phyloP scores from a whole-genome alignment of 768 basidiomycete species.

The Amanita inopinata region DNA sequence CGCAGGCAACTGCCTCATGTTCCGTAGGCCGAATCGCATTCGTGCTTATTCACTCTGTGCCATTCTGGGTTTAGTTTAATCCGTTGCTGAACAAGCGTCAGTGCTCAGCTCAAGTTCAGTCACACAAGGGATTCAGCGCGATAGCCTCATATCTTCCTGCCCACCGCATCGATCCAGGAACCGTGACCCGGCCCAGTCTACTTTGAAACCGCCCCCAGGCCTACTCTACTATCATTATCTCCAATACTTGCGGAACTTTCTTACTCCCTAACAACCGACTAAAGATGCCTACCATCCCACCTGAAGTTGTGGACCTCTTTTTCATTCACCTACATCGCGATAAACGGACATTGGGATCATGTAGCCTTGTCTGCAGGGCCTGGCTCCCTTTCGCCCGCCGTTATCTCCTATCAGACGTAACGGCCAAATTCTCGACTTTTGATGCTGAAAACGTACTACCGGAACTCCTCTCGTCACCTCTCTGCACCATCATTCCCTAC shows the following conservation, averaged over 20 bases:
- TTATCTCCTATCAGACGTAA: slow-evolving; percentile 1
- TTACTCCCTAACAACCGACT: not conserved
- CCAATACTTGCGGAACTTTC: not conserved
- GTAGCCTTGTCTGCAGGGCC: slow-evolving; percentile 4
- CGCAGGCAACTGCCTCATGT: too few relatives aligned
- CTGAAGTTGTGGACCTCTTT: slow-evolving; percentile 7
- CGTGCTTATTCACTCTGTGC: too few relatives aligned
- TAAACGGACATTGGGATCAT: not conserved
- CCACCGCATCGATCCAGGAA: too few relatives aligned
- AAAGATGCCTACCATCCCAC: slow-evolving; percentile 2
- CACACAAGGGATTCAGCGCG: too few relatives aligned
- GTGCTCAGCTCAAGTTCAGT: too few relatives aligned
- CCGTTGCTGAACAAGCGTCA: too few relatives aligned
- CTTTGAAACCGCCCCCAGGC: too few relatives aligned
- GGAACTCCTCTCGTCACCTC: not conserved
- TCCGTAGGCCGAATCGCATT: too few relatives aligned
- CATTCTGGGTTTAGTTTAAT: too few relatives aligned
- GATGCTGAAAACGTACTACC: not conserved
- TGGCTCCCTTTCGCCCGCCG: slow-evolving; percentile 7
- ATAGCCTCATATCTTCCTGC: too few relatives aligned
- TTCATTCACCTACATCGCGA: not conserved
- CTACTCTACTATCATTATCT: too few relatives aligned
- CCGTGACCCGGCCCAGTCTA: too few relatives aligned
- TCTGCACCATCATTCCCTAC: slow-evolving; percentile 2
- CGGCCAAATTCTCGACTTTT: not conserved